phyloP scores from a whole-genome alignment of 768 basidiomycete species.

The Leucocoprinus birnbaumii region DNA sequence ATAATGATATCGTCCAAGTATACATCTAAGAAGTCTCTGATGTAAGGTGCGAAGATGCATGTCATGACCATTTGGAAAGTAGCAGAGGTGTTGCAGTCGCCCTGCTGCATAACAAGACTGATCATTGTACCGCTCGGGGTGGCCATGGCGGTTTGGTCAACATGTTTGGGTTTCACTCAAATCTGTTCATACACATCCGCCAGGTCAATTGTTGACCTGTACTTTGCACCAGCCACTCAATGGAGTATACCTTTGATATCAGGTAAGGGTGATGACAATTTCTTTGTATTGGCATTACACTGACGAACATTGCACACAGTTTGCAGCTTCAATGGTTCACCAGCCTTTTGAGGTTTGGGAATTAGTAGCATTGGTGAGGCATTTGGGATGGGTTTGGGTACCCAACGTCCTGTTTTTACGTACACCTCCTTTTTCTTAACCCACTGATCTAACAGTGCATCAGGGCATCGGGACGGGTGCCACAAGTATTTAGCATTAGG shows the following conservation, averaged over 20 bases:
- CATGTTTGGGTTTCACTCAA: constrained; percentile 23
- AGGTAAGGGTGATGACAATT: constrained; percentile 34
- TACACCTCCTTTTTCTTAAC: constrained; percentile 26
- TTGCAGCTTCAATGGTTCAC: constrained; percentile 16
- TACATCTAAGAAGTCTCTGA: constrained; percentile 9
- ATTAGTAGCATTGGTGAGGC: constrained; percentile 33
- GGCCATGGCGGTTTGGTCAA: constrained; percentile 21
- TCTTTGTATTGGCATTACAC: constrained; percentile 35
- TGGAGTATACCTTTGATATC: constrained; percentile 36
- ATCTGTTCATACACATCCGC: constrained; percentile 42
- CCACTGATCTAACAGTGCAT: constrained; percentile 29
- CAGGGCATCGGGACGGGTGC: constrained; percentile 33
- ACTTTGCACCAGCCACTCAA: constrained; percentile 25
- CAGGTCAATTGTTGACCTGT: constrained; percentile 32
- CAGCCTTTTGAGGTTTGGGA: constrained; percentile 22
- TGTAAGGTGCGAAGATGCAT: constrained; percentile 1
- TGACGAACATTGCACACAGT: constrained; percentile 33
- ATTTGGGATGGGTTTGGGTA: constrained; percentile 23
- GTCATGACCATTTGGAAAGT: constrained; percentile 36
- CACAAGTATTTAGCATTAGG: constrained; percentile 26
- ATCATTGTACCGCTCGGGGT: constrained; percentile 34
- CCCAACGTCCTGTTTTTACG: constrained; percentile 24
- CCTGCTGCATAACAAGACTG: constrained; percentile 30
- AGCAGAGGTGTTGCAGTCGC: constrained; percentile 21
- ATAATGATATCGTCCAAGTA: constrained; percentile 17